These are phyloP conservation scores for Pleodorina starrii DNA, from an alignment of 139 green algal genomes.

Conservation along the genomic window DNA sequence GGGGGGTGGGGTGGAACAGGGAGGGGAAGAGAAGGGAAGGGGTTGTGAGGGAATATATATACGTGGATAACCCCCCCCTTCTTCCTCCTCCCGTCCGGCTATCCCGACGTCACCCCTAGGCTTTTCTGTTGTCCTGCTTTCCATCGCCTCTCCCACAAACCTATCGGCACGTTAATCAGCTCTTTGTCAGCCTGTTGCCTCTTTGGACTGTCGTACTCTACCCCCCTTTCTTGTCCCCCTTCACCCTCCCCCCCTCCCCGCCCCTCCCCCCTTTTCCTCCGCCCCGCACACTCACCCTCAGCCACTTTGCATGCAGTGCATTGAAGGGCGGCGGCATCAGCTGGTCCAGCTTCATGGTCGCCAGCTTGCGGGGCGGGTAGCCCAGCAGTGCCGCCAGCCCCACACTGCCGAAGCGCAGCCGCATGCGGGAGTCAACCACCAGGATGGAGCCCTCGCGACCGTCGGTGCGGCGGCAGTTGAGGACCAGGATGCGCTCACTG, in stretches of 20 bases:
- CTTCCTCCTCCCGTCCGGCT: no score
- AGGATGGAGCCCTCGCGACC: conserved; percentile 44
- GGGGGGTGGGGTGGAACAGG: neutral
- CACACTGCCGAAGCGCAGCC: conserved; percentile 40
- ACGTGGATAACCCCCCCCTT: no score
- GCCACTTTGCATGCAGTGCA: conserved; percentile 60
- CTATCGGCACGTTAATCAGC: no score
- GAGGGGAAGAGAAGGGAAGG: neutral
- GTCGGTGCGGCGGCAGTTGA: conserved; percentile 38
- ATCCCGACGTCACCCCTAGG: no score
- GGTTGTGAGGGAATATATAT: neutral
- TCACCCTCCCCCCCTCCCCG: neutral
- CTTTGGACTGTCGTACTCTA: no score
- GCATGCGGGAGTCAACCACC: conserved; percentile 49
- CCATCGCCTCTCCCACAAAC: no score
- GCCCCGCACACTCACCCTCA: conserved; percentile 52
- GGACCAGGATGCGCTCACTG: conserved; percentile 44
- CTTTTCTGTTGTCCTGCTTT: no score
- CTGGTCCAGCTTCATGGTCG: conserved; percentile 42
- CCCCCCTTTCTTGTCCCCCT: neutral
- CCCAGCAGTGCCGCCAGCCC: conserved; percentile 47
- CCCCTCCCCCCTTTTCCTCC: neutral
- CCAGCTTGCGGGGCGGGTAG: conserved; percentile 38
- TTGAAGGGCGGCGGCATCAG: conserved; percentile 60
- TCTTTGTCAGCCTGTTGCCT: no score